Conservation (phyloP, 495 filamentous ascomycete species). For the Pseudotulostoma volvatum region DNA sequence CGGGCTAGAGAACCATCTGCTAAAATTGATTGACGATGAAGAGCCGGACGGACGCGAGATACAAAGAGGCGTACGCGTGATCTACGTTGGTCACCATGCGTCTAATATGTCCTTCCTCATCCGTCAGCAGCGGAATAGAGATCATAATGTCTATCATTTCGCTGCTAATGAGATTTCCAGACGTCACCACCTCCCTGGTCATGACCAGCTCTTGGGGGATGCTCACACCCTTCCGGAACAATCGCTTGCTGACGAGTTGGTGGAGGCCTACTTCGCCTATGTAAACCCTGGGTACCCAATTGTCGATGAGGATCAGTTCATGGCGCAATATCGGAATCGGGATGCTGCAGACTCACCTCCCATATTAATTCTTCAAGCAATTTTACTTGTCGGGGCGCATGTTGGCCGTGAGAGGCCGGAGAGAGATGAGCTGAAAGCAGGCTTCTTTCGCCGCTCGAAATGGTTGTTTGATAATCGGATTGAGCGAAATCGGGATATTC, state of each 20-base stretch:
- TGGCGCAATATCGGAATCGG: conserved; percentile 31
- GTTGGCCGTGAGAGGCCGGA: conserved; percentile 25
- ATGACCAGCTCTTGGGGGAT: conserved; percentile 33
- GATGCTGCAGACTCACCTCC: conserved; percentile 30
- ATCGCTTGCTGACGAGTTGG: conserved; percentile 29
- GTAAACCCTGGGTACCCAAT: conserved; percentile 31
- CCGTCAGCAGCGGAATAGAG: conserved; percentile 29
- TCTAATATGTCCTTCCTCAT: conserved; percentile 39
- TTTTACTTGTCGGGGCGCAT: conserved; percentile 31
- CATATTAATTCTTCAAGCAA: conserved; percentile 28
- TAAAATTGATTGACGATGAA: conserved; percentile 31
- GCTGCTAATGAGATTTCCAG: conserved; percentile 32
- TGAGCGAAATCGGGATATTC: conserved; percentile 32
- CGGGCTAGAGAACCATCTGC: conserved; percentile 28
- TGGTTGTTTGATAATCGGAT: conserved; percentile 33
- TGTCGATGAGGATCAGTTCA: conserved; percentile 31
- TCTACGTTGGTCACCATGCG: conserved; percentile 33
- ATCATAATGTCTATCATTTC: conserved; percentile 32
- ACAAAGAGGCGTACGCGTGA: conserved; percentile 29
- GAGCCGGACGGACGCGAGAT: conserved; percentile 27
- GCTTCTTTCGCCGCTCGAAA: conserved; percentile 32
- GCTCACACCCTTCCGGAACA: conserved; percentile 30
- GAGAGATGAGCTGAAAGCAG: conserved; percentile 28
- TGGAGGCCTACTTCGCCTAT: conserved; percentile 30
- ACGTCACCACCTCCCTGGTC: conserved; percentile 27